phyloP scores from a whole-genome alignment of 306 rosid species.

The Mimosa bimucronata region DNA sequence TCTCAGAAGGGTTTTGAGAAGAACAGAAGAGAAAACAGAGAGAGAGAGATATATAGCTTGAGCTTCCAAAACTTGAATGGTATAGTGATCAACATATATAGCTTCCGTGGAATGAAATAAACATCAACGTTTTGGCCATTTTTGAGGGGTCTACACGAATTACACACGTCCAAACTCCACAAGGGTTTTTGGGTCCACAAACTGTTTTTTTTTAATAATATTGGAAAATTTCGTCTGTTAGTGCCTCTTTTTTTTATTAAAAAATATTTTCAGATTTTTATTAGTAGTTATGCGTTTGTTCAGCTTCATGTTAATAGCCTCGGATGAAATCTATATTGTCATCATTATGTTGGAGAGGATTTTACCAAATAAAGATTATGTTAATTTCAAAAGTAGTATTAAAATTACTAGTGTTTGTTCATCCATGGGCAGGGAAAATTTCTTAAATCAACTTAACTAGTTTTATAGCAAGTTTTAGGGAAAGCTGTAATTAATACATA shows the following conservation, averaged over 20 bases:
- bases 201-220: neutral
- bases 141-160: constrained; percentile 27
- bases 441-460: no score
- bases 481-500: no score
- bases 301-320: constrained; percentile 27
- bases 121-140: neutral
- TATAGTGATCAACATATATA: neutral
- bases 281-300: constrained; percentile 31
- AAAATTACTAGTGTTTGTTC: no score
- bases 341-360: neutral
- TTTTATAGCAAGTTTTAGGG: neutral
- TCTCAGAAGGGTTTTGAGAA: neutral
- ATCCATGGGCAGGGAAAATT: neutral
- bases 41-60: neutral
- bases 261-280: neutral
- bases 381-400: neutral
- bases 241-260: neutral
- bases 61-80: neutral
- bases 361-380: neutral
- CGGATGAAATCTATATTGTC: neutral
- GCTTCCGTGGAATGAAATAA: neutral
- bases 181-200: neutral
- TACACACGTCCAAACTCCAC: constrained; percentile 29
- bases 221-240: constrained; percentile 10
- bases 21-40: neutral